Base-by-base conservation (phyloP, 2,329 filamentous ascomycete genomes). In the Talaromyces piceae region DNA sequence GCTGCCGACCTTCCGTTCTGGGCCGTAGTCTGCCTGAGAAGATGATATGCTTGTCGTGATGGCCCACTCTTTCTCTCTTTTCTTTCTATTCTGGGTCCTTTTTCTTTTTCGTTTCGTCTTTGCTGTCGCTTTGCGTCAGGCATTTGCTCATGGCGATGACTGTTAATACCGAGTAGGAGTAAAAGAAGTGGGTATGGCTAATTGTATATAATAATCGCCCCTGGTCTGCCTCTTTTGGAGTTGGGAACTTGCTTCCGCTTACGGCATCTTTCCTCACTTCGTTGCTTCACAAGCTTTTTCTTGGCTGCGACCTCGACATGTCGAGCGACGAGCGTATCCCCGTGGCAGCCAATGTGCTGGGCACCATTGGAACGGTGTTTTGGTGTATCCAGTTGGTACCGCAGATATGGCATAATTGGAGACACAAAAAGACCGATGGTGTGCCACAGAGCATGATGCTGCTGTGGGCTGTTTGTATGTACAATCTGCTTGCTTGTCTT, bases 381-480 rank as follows among this genome's bases (percentile, higher is more conserved):
- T 71, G 69, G 68, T 71, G 67, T 48, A 58, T 71, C 49, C 61
- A 73, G 55, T 53, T 71, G 33, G 57, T 70, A 13, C 63, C 64
- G 11, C 70, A 73, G 57, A 82, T 84, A 68, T 83, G 78, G 77
- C 74, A 78, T 53, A 84, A 83, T 61, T 84, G 78, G 75, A 71
- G 73, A 18, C 74, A 69, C 11, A 83, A 84, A 60, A 76, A 73
- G 54, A 84, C 81, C 0, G 80, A 83, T 33, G 82, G 82, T 2
- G 66, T 84, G 2, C 81, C 81, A 0, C 73, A 72, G 0, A 58
- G 66, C 18, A 84, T 84, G 81, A 77, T 84, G 71, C 78, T 84
- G 55, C 63, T 84, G 1, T 85, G 81, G 81, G 80, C 77, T n/a
- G 60, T 74, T 27, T 80, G 79, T 67, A 57, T 45, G 65, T 61